Percentiles rank a stretch among this genome's conserved stretches.
Evolutionary conservation across 176 grass and related monocot genomes (phyloP).

Genomic region (Carex scoparia): DNA sequence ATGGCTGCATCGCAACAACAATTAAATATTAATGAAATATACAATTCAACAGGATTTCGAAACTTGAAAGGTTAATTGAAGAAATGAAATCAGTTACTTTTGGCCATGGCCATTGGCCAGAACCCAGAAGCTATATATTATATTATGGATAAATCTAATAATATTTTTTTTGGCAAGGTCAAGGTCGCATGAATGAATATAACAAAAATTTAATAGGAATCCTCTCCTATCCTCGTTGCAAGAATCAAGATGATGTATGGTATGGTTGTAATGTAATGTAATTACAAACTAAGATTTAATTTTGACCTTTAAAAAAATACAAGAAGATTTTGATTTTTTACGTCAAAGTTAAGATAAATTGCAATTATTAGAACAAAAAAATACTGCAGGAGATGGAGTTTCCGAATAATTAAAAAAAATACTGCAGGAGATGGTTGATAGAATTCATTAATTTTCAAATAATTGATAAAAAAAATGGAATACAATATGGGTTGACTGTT

Average conservation of each 20-base stretch:
- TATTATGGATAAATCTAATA: neutral
- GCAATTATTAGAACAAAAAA: neutral
- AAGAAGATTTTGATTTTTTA: neutral
- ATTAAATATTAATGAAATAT: neutral
- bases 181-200: neutral
- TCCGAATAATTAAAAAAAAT: too few relatives aligned
- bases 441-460: neutral
- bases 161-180: neutral
- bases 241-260: neutral
- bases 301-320: too few relatives aligned
- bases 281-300: neutral
- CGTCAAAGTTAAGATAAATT: neutral
- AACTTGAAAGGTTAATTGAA: neutral
- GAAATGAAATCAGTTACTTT: neutral
- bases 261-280: neutral
- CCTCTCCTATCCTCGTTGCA: neutral
- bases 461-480: too few relatives aligned
- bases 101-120: neutral
- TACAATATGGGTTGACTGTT: too few relatives aligned
- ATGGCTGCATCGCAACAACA: neutral
- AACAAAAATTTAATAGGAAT: neutral
- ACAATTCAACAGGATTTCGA: neutral
- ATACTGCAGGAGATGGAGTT: too few relatives aligned
- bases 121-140: neutral
- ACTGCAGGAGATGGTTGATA: neutral